phyloP scores from a whole-genome alignment of 768 basidiomycete genomes.

The Lactifluus hygrophoroides region DNA sequence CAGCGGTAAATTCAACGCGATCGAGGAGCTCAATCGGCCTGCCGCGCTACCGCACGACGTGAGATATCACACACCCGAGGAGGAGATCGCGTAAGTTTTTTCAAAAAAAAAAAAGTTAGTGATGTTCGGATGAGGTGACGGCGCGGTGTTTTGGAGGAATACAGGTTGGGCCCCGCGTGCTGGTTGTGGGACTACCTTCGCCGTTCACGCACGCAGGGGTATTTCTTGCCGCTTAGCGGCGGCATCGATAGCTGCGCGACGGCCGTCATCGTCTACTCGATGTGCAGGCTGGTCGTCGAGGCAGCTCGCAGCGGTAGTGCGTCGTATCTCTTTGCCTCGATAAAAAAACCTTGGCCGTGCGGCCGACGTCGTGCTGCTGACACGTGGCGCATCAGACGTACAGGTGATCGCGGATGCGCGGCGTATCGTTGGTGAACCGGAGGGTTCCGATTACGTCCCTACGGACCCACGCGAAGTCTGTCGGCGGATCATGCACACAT shows the following conservation, averaged over 20 bases:
- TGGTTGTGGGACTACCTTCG: constrained; percentile 99
- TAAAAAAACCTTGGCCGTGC: too few species aligned
- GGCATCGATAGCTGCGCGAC: constrained; percentile 98
- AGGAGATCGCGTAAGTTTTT: constrained; percentile 83
- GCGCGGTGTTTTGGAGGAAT: background rate
- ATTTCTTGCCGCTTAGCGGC: constrained; percentile 91
- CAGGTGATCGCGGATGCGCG: constrained; percentile 90
- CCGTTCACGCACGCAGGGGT: constrained; percentile 87
- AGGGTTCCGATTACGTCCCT: constrained; percentile 75
- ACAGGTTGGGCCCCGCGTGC: constrained; percentile 90
- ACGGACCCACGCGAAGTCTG: constrained; percentile 83
- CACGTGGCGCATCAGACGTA: constrained; percentile 35
- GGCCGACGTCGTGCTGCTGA: background rate
- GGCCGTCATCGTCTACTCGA: constrained; percentile 89
- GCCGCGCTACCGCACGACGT: constrained; percentile 35
- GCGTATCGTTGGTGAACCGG: constrained; percentile 78
- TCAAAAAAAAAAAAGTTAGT: too few species aligned
- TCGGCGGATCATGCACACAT: constrained; percentile 87
- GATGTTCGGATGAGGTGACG: too few species aligned
- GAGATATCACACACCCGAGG: constrained; percentile 80
- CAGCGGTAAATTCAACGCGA: constrained; percentile 61
- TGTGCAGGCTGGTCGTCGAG: constrained; percentile 86
- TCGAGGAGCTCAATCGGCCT: constrained; percentile 27
- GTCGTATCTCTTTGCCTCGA: constrained; percentile 21
- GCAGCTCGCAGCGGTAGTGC: constrained; percentile 67